Evolutionary conservation across 768 basidiomycete genomes (phyloP).

Genomic region (Coprinopsis marcescibilis): DNA sequence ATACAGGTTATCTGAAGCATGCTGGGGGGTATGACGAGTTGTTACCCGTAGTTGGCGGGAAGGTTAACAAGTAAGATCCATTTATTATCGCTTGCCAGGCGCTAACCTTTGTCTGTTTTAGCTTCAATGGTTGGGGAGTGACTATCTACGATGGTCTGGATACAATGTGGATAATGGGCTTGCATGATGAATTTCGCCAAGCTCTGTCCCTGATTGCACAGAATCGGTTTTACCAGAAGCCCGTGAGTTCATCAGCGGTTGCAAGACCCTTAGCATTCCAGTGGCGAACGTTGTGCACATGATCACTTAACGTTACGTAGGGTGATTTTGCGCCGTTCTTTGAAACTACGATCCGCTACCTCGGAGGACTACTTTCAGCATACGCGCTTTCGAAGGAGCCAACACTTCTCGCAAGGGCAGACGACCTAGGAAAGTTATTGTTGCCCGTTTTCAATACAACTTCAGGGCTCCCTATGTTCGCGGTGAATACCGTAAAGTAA

Average conservation of each 20-base stretch:
- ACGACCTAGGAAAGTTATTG: constrained; percentile 66
- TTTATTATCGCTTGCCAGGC: background rate
- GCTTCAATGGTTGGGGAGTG: constrained; percentile 72
- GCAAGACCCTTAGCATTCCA: background rate
- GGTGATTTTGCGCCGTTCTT: constrained; percentile 49
- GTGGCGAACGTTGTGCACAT: background rate
- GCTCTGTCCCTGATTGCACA: constrained; percentile 48
- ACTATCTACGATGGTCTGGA: constrained; percentile 77
- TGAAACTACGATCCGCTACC: constrained; percentile 78
- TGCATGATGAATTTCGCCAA: constrained; percentile 57
- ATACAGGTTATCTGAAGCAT: constrained; percentile 43
- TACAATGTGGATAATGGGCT: constrained; percentile 76
- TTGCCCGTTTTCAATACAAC: constrained; percentile 67
- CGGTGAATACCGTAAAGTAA: constrained; percentile 58
- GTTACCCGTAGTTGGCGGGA: constrained; percentile 41
- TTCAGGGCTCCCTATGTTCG: constrained; percentile 63
- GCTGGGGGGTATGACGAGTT: constrained; percentile 58
- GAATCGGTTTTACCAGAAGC: constrained; percentile 34
- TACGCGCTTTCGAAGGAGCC: constrained; percentile 67
- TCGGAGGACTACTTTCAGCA: constrained; percentile 78
- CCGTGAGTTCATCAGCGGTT: constrained; percentile 5
- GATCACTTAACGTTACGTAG: constrained; percentile 8
- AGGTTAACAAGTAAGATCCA: constrained; percentile 46
- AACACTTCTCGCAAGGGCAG: constrained; percentile 58
- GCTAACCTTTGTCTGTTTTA: constrained; percentile 19